phyloP scores from a whole-genome alignment of 805 yeast genomes.

The Wickerhamiella cacticola region DNA sequence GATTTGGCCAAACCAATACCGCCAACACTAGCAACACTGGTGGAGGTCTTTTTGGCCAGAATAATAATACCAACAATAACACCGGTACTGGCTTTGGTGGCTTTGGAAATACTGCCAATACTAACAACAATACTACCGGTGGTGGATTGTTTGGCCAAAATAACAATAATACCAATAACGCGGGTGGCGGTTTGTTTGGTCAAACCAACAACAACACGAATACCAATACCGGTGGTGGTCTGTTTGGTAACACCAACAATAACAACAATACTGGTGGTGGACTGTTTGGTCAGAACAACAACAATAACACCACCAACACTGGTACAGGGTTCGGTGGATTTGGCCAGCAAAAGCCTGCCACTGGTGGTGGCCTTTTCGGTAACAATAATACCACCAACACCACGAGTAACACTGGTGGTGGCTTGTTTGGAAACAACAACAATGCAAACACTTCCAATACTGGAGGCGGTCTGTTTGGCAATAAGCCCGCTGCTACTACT shows the following conservation, averaged over 20 bases:
- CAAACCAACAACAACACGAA: background rate
- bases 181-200: slow-evolving; percentile 12
- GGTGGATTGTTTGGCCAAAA: slow-evolving; percentile 20
- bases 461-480: slow-evolving; percentile 31
- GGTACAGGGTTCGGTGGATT: slow-evolving; percentile 26
- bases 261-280: slow-evolving; percentile 6
- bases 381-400: slow-evolving; percentile 13
- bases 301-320: slow-evolving; percentile 10
- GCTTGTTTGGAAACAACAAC: slow-evolving; percentile 14
- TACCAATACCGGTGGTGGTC: slow-evolving; percentile 1
- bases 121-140: slow-evolving; percentile 16
- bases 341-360: slow-evolving; percentile 28
- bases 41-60: slow-evolving; percentile 16
- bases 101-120: slow-evolving; percentile 25
- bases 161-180: slow-evolving; percentile 16
- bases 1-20: background rate
- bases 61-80: slow-evolving; percentile 1
- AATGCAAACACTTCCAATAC: slow-evolving; percentile 11
- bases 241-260: slow-evolving; percentile 7
- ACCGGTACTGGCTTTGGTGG: slow-evolving; percentile 17
- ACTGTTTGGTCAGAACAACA: slow-evolving; percentile 18
- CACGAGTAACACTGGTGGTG: slow-evolving; percentile 18
- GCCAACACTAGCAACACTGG: background rate
- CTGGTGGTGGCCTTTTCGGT: slow-evolving; percentile 22
- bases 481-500: slow-evolving; percentile 17